Evolutionary conservation across 768 basidiomycete genomes (phyloP), one percentile per base, ranked within the genome.

Genomic region (Termitomyces sp.): DNA sequence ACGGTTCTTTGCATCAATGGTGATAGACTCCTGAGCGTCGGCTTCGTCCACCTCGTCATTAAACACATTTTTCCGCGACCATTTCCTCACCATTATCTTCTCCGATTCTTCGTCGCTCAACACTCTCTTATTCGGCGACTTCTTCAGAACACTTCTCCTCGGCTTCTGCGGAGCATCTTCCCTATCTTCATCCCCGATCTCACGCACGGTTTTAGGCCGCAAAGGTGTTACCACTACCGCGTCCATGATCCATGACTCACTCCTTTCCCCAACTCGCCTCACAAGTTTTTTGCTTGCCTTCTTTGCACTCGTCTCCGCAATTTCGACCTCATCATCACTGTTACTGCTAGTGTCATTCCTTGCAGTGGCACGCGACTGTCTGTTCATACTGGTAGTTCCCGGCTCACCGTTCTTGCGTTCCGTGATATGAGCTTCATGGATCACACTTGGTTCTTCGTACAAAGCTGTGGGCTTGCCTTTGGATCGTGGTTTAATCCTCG

Each of bases 401-500:
- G 32, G 14, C 54, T 57, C 48, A n/a, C 50, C 55, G n/a, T 47
- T 64, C 56, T 57, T 66, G 40, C 53, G 59, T 40, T 59, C 63
- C 32, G 30, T 40, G 14, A 50, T 48, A 20, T 18, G 53, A 5
- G 61, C 30, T 41, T 62, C 61, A 7, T 55, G 61, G 12, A 59
- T 56, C 12, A 40, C 16, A 30, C 52, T 56, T 23, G 5, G 26
- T 47, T 52, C 56, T 46, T 40, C 12, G 32, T 46, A 41, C n/a
- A 50, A 48, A 16, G 36, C 48, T 32, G 59, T 28, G 2, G 58
- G 50, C n/a, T 62, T 61, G 53, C 63, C 63, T 36, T 65, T 60
- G 20, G 58, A 44, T n/a, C 64, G 63, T 20, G 57, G 56, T 43
- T 64, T 66, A 14, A 67, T 58, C 32, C 65, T 64, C 16, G 62